Evolutionary conservation across 2,329 filamentous ascomycete species (phyloP).

Genomic region (Keithomyces neogunnii): DNA sequence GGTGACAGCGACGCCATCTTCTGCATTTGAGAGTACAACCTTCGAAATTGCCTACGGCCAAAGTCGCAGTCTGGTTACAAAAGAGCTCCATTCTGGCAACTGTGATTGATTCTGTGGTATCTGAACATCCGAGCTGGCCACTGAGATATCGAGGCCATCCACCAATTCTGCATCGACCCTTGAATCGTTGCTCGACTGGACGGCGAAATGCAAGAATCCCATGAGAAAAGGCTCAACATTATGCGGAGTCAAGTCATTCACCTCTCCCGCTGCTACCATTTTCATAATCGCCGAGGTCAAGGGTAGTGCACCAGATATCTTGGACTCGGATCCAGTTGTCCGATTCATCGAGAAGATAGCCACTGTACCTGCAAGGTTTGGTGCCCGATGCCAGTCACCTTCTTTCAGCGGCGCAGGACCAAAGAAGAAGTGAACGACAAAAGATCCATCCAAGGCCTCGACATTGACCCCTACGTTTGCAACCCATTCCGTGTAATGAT

Average conservation of each 20-base stretch:
- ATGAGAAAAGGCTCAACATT: constrained; percentile 34
- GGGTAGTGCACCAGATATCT: constrained; percentile 41
- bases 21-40: no score
- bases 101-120: constrained; percentile 15
- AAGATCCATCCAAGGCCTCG: constrained; percentile 51
- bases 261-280: constrained; percentile 25
- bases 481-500: constrained; percentile 54
- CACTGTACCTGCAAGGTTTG: constrained; percentile 53
- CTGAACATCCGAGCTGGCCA: constrained; percentile 22
- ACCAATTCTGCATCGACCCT: constrained; percentile 17
- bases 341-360: constrained; percentile 42
- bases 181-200: constrained; percentile 17
- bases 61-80: constrained; percentile 14
- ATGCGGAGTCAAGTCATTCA: constrained; percentile 28
- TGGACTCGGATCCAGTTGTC: constrained; percentile 21
- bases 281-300: constrained; percentile 40
- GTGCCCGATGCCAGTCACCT: constrained; percentile 39
- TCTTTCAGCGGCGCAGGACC: constrained; percentile 40
- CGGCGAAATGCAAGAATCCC: constrained; percentile 25
- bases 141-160: constrained; percentile 20
- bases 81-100: constrained; percentile 19
- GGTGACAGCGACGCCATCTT: no score
- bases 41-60: constrained; percentile 10
- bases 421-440: constrained; percentile 59
- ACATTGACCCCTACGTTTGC: constrained; percentile 57